phyloP scores from a whole-genome alignment of 2,329 filamentous ascomycete species.

The Neofusicoccum ribis region DNA sequence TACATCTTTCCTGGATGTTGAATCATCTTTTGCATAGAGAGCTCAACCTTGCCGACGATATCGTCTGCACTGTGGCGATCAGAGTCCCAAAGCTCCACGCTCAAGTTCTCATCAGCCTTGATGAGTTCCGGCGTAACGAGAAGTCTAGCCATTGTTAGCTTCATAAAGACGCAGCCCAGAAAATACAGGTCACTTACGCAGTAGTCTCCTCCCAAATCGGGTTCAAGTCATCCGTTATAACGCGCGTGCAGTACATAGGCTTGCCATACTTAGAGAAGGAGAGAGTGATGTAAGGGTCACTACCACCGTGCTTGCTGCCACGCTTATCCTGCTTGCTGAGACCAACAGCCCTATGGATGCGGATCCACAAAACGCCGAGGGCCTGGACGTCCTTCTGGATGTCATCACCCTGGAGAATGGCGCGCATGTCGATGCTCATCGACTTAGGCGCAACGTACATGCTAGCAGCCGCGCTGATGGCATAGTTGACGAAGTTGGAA shows the following conservation, averaged over 20 bases:
- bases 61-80: constrained; percentile 91
- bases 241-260: constrained; percentile 94
- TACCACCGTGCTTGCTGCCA: constrained; percentile 81
- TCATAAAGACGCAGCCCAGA: neutral
- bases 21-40: constrained; percentile 93
- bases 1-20: constrained; percentile 93
- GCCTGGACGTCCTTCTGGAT: constrained; percentile 87
- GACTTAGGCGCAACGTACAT: constrained; percentile 96
- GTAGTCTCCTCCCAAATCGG: constrained; percentile 89
- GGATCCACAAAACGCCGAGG: constrained; percentile 85
- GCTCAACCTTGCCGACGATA: constrained; percentile 89
- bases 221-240: constrained; percentile 92
- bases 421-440: constrained; percentile 86
- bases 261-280: constrained; percentile 96
- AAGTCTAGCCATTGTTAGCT: constrained; percentile 42
- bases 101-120: constrained; percentile 89
- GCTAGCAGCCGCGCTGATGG: constrained; percentile 80
- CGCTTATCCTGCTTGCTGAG: constrained; percentile 89
- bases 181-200: constrained; percentile 43
- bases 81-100: constrained; percentile 94
- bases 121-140: constrained; percentile 87
- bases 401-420: constrained; percentile 87
- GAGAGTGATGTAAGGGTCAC: constrained; percentile 92
- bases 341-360: constrained; percentile 83
- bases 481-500: constrained; percentile 95